Conservation (phyloP, 192 early-diverging fungal genomes). For the Rhizoclosmatium sp. region DNA sequence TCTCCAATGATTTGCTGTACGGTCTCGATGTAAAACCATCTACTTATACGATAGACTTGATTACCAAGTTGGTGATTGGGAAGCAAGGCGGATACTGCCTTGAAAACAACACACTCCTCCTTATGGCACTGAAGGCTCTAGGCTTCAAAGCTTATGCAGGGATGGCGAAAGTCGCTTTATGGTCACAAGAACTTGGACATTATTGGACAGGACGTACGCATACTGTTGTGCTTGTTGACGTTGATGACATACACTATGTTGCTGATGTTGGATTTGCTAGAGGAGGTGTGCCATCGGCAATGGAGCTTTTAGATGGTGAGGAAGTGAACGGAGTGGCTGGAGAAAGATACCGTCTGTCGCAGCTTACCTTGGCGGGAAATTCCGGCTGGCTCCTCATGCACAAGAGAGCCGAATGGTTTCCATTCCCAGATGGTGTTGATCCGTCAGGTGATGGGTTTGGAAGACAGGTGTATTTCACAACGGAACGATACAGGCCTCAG, state of each 20-base stretch:
- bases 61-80: neutral
- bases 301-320: neutral
- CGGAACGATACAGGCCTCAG: constrained; percentile 13
- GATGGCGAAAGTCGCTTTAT: neutral
- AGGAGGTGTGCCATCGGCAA: neutral
- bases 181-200: neutral
- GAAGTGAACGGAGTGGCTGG: constrained; percentile 12
- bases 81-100: constrained; percentile 24
- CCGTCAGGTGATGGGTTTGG: neutral
- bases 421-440: constrained; percentile 9
- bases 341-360: neutral
- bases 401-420: constrained; percentile 6
- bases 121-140: neutral
- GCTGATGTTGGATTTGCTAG: constrained; percentile 13
- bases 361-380: neutral
- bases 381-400: neutral
- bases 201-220: neutral
- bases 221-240: neutral
- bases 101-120: constrained; percentile 15
- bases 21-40: neutral
- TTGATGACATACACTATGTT: neutral
- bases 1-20: neutral
- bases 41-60: neutral
- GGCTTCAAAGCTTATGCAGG: constrained; percentile 8
- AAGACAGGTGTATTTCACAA: constrained; percentile 12